phyloP scores from a whole-genome alignment of 2,329 filamentous ascomycete species.

The Fusarium nanum region DNA sequence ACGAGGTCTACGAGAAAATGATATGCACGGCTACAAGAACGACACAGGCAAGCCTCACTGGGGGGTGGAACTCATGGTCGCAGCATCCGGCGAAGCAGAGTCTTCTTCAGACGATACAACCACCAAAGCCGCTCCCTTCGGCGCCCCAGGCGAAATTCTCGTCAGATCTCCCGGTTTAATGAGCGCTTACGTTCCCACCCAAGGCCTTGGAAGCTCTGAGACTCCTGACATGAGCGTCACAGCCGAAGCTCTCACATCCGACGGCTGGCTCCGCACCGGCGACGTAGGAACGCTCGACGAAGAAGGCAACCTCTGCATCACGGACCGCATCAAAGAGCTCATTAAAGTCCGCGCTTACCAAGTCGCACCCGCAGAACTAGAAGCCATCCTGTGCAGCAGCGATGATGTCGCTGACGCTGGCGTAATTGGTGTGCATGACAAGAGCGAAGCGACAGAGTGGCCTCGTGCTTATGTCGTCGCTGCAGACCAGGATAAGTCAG shows the following conservation, averaged over 20 bases:
- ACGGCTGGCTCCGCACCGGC: constrained; percentile 78
- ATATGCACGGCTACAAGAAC: constrained; percentile 62
- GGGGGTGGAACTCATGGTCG: constrained; percentile 73
- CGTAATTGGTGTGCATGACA: constrained; percentile 68
- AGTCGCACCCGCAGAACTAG: constrained; percentile 66
- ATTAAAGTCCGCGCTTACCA: constrained; percentile 72
- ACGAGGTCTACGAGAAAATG: constrained; percentile 63
- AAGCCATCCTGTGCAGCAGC: constrained; percentile 52
- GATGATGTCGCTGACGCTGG: constrained; percentile 70
- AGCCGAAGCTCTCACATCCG: constrained; percentile 55
- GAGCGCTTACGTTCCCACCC: constrained; percentile 75
- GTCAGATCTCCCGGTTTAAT: constrained; percentile 72
- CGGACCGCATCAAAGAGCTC: constrained; percentile 77
- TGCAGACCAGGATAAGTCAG: constrained; percentile 40
- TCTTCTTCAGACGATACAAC: constrained; percentile 46
- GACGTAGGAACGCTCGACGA: constrained; percentile 72
- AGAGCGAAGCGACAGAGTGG: constrained; percentile 69
- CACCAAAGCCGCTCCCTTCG: constrained; percentile 55
- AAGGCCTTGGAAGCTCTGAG: constrained; percentile 49
- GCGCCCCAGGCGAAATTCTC: constrained; percentile 72
- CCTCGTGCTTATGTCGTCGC: constrained; percentile 72
- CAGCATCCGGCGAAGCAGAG: constrained; percentile 59
- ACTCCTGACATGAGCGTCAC: constrained; percentile 54
- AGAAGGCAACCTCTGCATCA: constrained; percentile 70
- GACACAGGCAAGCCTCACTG: constrained; percentile 74